Evolutionary conservation across 768 basidiomycete genomes (phyloP), one percentile per base, ranked within the genome.

Genomic region (Russula brevipes): DNA sequence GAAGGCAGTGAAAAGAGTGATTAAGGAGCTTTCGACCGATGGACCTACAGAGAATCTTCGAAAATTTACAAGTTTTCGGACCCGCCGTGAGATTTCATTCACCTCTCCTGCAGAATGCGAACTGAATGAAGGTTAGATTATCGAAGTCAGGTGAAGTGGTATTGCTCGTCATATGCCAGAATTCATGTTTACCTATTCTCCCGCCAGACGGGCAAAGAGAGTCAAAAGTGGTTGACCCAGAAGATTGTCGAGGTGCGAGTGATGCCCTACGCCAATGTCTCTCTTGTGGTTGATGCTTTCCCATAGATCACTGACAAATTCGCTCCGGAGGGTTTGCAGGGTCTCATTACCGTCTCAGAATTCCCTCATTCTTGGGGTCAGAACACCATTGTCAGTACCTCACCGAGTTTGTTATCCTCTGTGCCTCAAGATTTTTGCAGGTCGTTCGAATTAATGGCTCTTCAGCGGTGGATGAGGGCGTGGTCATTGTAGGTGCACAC

Each of bases 311-410:
- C 91, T 2, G 67, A 75, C 42, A 72, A 86, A 67, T 83, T 77
- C 62, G 89, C 85, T 14, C 80, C 85, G 4, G 72, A 82, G 46
- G 77, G 79, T 38, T 75, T 93, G 54, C 81, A 76, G 50, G 69
- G 80, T 52, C 68, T 73, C 16, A 89, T 96, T 68, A 80, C 81
- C 6, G 73, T 93, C 61, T 76, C 79, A 31, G 91, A 92, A 73
- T 93, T 94, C 69, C 60, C 76, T 54, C 92, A 94, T 72, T 75
- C 83, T 2, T 94, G 93, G 94, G 87, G 86, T 10, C 94, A 97
- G 79, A 87, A 89, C 73, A 82, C 82, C 56, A 85, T 91, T 64
- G 86, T 88, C 71, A 63, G 85, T 72, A 9, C 19, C 17, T 49
- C 17, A n/a, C 7, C 24, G 12, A 9, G 57, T 39, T 14, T 39